A percentile compares a stretch with the other conserved stretches of the same genome.
phyloP scores from a whole-genome alignment of 2,329 filamentous ascomycete species.

The Exophiala calicioides region DNA sequence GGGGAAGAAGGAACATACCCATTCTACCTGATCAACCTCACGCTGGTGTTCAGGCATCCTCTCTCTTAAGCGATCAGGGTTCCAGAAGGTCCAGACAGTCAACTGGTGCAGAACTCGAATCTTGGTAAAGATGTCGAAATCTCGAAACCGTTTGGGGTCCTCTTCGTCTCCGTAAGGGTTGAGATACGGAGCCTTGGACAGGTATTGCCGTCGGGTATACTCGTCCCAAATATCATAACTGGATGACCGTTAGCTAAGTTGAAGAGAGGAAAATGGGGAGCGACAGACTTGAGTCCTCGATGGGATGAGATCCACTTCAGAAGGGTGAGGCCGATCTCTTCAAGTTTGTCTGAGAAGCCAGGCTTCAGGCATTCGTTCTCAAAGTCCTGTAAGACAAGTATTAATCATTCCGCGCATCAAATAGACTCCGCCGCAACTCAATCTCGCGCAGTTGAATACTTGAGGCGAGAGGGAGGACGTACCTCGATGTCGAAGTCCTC shows the following conservation, averaged over 20 bases:
- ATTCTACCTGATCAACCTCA: conserved; percentile 76
- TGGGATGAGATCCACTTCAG: conserved; percentile 94
- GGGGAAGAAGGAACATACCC: conserved; percentile 60
- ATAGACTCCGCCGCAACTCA: conserved; percentile 19
- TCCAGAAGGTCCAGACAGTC: conserved; percentile 83
- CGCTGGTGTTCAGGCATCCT: conserved; percentile 75
- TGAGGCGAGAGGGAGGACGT: conserved; percentile 35
- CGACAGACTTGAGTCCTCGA: conserved; percentile 80
- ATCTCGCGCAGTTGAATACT: neutral
- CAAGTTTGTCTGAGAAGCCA: conserved; percentile 67
- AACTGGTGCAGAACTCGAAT: conserved; percentile 80
- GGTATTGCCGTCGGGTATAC: conserved; percentile 85
- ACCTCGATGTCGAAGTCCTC: conserved; percentile 90
- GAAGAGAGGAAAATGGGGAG: conserved; percentile 3
- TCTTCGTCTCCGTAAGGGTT: conserved; percentile 87
- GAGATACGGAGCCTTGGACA: conserved; percentile 71
- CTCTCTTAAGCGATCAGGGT: conserved; percentile 82
- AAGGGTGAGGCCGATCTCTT: conserved; percentile 79
- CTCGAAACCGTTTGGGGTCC: conserved; percentile 69
- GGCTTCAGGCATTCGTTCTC: conserved; percentile 86
- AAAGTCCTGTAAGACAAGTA: conserved; percentile 64
- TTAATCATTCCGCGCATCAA: conserved; percentile 26
- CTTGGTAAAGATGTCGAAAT: conserved; percentile 81
- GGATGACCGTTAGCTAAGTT: conserved; percentile 31
- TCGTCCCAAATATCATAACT: conserved; percentile 90